Percentiles rank a stretch among this genome's conserved stretches.
phyloP scores from a whole-genome alignment of 1,284 basidiomycete genomes.

The Neotropicomus parvogracilis region DNA sequence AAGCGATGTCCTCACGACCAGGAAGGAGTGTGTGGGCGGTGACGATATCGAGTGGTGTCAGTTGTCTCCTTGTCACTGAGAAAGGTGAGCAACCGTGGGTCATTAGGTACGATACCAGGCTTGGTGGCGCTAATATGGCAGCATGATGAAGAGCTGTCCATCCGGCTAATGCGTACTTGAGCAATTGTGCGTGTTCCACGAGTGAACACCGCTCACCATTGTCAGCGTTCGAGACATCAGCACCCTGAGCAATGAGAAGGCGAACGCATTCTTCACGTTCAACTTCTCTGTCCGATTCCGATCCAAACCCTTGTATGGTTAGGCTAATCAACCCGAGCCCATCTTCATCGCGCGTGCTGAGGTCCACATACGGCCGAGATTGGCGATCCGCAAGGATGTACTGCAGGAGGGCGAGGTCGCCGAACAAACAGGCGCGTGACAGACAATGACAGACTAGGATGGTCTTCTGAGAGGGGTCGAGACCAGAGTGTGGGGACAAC shows the following conservation, averaged over 20 bases:
- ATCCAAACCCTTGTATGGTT: slow-evolving; percentile 80
- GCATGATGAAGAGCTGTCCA: slow-evolving; percentile 98
- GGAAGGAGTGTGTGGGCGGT: slow-evolving; percentile 75
- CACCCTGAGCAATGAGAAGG: slow-evolving; percentile 75
- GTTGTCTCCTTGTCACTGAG: slow-evolving; percentile 66
- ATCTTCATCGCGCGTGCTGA: slow-evolving; percentile 75
- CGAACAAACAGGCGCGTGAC: slow-evolving; percentile 70
- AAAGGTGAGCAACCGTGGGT: slow-evolving; percentile 87
- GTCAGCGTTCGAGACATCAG: slow-evolving; percentile 63
- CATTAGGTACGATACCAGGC: slow-evolving; percentile 87
- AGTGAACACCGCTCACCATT: slow-evolving; percentile 45
- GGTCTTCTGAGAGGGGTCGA: slow-evolving; percentile 61
- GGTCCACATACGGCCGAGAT: slow-evolving; percentile 65
- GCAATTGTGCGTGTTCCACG: not conserved
- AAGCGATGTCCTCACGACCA: slow-evolving; percentile 74
- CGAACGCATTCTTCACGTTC: slow-evolving; percentile 88
- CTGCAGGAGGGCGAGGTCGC: slow-evolving; percentile 65
- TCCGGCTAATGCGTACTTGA: slow-evolving; percentile 53
- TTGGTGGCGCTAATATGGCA: slow-evolving; percentile 83
- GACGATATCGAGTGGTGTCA: slow-evolving; percentile 84
- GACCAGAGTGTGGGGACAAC: slow-evolving; percentile 62
- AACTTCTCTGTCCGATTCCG: slow-evolving; percentile 74
- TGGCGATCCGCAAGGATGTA: slow-evolving; percentile 70
- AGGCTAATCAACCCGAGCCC: slow-evolving; percentile 76
- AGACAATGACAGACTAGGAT: slow-evolving; percentile 70